Percentiles rank a stretch among this genome's conserved stretches.
Conservation (phyloP, 1,284 basidiomycete genomes). For the Peniophora sp. region DNA sequence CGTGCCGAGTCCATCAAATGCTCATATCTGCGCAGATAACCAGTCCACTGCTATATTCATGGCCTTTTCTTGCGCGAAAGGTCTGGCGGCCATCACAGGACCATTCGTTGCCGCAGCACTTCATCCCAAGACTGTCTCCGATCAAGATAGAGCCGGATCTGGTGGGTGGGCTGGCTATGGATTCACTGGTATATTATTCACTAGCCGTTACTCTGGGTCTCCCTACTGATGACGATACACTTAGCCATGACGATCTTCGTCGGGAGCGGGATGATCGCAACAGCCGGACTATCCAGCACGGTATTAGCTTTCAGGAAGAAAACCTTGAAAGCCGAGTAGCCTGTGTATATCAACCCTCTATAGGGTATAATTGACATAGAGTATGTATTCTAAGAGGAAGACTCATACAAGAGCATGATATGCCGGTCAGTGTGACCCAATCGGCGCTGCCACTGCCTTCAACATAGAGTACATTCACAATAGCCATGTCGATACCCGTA, state of each 20-base stretch:
- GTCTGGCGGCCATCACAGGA: neutral
- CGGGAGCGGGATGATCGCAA: neutral
- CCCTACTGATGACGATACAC: neutral
- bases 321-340: no score
- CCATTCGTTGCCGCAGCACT: conserved; percentile 4
- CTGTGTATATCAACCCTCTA: no score
- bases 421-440: no score
- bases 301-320: no score
- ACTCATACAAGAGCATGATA: no score
- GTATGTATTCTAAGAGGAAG: no score
- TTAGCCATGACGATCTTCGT: neutral
- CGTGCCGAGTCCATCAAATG: neutral
- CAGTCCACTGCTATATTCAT: neutral
- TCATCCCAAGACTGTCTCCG: neutral
- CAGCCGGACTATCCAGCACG: neutral
- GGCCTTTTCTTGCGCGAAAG: conserved; percentile 2
- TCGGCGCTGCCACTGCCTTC: no score
- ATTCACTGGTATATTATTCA: neutral
- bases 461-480: no score
- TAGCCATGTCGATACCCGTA: no score
- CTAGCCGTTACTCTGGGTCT: neutral
- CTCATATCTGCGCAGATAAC: neutral
- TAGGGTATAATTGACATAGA: no score
- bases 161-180: conserved; percentile 4
- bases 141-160: neutral